Evolutionary conservation across 202 grass and related monocot species (phyloP).

Genomic region (Bolboschoenoplectus hybrid): DNA sequence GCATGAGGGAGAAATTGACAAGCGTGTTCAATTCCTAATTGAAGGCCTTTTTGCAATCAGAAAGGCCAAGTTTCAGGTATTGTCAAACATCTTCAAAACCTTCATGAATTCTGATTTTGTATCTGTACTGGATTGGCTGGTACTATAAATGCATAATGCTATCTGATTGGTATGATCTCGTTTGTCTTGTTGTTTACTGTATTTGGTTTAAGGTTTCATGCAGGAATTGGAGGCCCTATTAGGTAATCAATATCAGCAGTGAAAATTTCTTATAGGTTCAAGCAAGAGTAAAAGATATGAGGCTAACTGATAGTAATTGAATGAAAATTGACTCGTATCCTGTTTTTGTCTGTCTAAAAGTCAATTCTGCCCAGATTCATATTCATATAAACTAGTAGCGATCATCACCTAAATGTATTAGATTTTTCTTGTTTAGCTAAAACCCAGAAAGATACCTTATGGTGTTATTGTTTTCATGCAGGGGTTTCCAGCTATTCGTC

Average conservation of each 20-base stretch:
- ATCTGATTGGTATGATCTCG: not conserved
- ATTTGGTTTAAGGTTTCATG: not conserved
- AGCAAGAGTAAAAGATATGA: not conserved
- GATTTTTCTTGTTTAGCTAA: conserved; percentile 1
- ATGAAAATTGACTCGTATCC: not conserved
- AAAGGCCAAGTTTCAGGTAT: conserved; percentile 83
- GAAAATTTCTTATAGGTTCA: not conserved
- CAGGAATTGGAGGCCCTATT: not conserved
- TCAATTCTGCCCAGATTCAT: not conserved
- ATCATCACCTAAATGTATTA: not conserved
- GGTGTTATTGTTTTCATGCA: conserved; percentile 42
- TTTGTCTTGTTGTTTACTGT: not conserved
- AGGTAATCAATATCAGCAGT: not conserved
- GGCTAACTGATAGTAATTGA: not conserved
- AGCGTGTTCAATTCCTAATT: conserved; percentile 90
- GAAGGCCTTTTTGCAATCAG: conserved; percentile 98
- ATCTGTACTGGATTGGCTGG: not conserved
- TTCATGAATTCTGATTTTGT: not conserved
- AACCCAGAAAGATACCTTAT: not conserved
- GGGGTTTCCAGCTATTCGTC: conserved; percentile 87
- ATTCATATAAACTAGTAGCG: not conserved
- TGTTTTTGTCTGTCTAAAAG: not conserved
- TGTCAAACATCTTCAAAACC: not conserved
- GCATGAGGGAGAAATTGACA: conserved; percentile 98
- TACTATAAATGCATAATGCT: not conserved